These are phyloP conservation scores for Leptomonas pyrrhocoris DNA, from an alignment of 208 protist species.

Conservation along the genomic window DNA sequence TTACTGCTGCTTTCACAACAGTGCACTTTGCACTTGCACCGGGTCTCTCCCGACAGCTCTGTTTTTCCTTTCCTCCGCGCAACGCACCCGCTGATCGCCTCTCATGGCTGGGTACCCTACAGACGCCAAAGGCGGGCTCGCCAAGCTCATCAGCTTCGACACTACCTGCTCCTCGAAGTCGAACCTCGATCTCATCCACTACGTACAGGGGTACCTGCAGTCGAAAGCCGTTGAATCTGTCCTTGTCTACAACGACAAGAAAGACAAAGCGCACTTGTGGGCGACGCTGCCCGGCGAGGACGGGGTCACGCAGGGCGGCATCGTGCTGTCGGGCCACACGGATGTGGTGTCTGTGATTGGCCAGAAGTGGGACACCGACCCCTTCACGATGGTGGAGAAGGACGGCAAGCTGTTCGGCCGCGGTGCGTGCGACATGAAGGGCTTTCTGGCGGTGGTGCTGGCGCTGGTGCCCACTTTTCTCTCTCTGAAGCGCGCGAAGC, in stretches of 20 bases:
- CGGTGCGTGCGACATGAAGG: constrained; percentile 65
- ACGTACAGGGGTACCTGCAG: constrained; percentile 33
- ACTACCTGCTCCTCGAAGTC: constrained; percentile 41
- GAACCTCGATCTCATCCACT: constrained; percentile 48
- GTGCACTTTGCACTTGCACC: background rate
- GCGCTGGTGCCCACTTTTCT: constrained; percentile 41
- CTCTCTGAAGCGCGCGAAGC: constrained; percentile 48
- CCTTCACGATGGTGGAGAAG: constrained; percentile 51
- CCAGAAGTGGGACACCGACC: constrained; percentile 62
- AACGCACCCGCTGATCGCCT: background rate
- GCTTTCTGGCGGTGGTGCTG: constrained; percentile 51
- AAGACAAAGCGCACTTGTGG: constrained; percentile 47
- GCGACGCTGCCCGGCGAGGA: constrained; percentile 38
- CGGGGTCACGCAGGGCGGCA: constrained; percentile 50
- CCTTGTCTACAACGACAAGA: constrained; percentile 31
- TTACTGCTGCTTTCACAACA: background rate
- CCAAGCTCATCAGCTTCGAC: constrained; percentile 54
- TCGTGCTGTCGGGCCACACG: constrained; percentile 60
- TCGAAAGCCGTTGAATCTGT: constrained; percentile 20
- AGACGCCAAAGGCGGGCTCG: constrained; percentile 27
- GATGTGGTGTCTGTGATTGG: constrained; percentile 66
- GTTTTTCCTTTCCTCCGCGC: background rate
- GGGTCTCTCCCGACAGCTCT: background rate
- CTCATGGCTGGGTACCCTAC: constrained; percentile 1
- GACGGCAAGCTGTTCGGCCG: constrained; percentile 63